These are phyloP conservation scores for Plasmodium berghei DNA, from an alignment of 169 alveolate genomes.

Conservation along the genomic window DNA sequence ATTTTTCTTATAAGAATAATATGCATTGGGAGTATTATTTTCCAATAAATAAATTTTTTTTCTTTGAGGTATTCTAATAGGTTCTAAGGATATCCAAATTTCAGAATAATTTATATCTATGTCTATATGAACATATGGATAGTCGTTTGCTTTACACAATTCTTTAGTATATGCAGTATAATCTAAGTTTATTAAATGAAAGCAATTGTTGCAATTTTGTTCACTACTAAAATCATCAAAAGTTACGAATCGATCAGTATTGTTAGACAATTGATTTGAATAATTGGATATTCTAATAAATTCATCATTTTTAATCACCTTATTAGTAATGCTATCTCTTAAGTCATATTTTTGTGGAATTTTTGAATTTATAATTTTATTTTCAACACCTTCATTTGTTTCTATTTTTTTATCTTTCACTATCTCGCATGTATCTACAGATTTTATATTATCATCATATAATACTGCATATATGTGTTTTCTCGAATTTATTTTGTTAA, in stretches of 20 bases:
- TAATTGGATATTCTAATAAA: neutral
- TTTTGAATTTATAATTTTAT: neutral
- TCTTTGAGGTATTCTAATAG: constrained; percentile 72
- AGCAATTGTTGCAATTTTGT: constrained; percentile 17
- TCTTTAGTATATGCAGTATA: constrained; percentile 73
- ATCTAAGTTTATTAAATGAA: constrained; percentile 33
- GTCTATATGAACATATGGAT: constrained; percentile 71
- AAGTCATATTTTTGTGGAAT: neutral
- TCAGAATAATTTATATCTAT: constrained; percentile 70
- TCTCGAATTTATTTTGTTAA: constrained; percentile 37
- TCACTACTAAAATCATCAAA: constrained; percentile 4
- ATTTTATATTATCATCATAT: constrained; percentile 11
- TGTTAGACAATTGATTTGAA: neutral
- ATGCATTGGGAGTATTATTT: constrained; percentile 3
- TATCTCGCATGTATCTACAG: too few relatives aligned
- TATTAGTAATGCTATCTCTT: neutral
- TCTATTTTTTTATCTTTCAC: neutral
- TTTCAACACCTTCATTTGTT: neutral
- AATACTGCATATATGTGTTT: constrained; percentile 12
- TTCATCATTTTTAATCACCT: neutral
- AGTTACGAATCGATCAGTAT: neutral
- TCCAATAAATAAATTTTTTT: neutral
- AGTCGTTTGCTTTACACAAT: constrained; percentile 32
- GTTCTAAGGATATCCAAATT: constrained; percentile 68
- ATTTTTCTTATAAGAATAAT: constrained; percentile 3